Evolutionary conservation across 2,329 filamentous ascomycete genomes (phyloP).

Genomic region (Drechmeria coniospora): DNA sequence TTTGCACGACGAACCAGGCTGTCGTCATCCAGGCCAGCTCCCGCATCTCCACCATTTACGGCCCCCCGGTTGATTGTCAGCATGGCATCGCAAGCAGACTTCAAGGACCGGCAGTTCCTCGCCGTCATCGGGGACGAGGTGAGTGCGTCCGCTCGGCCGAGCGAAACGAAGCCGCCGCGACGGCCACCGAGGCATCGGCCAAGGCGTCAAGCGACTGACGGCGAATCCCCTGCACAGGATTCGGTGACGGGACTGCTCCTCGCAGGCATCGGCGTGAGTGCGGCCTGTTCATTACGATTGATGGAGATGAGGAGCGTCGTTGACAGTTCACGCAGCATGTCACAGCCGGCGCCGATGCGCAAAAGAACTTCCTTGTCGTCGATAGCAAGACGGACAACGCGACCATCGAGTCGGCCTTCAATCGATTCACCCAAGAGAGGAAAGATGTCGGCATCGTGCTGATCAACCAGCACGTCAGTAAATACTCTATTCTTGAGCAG

Average conservation of each 20-base stretch:
- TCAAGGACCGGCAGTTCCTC: constrained; percentile 83
- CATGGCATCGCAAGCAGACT: constrained; percentile 41
- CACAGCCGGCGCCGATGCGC: constrained; percentile 69
- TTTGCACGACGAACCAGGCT: too few relatives aligned
- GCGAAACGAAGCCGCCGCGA: not conserved
- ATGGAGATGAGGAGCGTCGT: constrained; percentile 1
- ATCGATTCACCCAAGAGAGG: constrained; percentile 71
- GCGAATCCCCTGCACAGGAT: constrained; percentile 43
- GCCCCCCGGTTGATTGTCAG: constrained; percentile 6
- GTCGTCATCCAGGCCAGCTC: too few relatives aligned
- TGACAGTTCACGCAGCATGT: constrained; percentile 52
- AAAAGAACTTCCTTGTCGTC: constrained; percentile 97
- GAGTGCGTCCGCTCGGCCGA: too few relatives aligned
- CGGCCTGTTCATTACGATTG: not conserved
- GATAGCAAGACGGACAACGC: constrained; percentile 83
- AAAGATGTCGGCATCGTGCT: constrained; percentile 95
- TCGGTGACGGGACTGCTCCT: constrained; percentile 92
- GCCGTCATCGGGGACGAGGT: constrained; percentile 98
- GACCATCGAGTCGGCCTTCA: constrained; percentile 79
- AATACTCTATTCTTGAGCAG: not conserved
- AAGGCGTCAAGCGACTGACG: not conserved
- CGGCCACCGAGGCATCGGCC: not conserved
- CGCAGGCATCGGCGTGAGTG: constrained; percentile 75
- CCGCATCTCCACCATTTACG: not conserved
- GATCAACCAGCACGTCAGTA: constrained; percentile 88